These are phyloP conservation scores for Rhizoclosmatium sp. DNA, from an alignment of 192 early-diverging fungal species.

Conservation along the genomic window DNA sequence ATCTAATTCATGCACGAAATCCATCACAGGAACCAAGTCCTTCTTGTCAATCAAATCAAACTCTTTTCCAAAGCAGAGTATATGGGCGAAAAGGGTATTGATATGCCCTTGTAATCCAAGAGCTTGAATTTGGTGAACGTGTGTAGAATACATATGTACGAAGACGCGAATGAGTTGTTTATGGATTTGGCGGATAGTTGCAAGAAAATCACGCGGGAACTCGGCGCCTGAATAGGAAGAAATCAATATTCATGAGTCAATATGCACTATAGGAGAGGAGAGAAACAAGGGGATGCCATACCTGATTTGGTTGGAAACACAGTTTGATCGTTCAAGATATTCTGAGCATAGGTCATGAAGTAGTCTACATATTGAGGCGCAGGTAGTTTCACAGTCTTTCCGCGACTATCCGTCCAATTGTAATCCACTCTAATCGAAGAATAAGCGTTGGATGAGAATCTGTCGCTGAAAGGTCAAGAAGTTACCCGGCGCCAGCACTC, in stretches of 20 bases:
- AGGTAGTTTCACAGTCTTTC: slow-evolving; percentile 81
- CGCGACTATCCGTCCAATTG: slow-evolving; percentile 88
- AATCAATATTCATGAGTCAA: slow-evolving; percentile 4
- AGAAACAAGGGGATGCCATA: slow-evolving; percentile 37
- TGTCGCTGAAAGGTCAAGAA: background rate
- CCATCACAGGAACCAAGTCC: slow-evolving; percentile 82
- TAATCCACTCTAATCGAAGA: slow-evolving; percentile 69
- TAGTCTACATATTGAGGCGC: slow-evolving; percentile 98
- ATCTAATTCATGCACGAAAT: slow-evolving; percentile 68
- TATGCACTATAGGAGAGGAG: background rate
- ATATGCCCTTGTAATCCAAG: slow-evolving; percentile 87
- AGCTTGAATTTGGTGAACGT: slow-evolving; percentile 87
- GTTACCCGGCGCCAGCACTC: slow-evolving; percentile 80
- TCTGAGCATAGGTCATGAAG: slow-evolving; percentile 87
- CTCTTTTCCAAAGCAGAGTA: slow-evolving; percentile 89
- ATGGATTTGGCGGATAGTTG: slow-evolving; percentile 75
- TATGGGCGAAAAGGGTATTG: slow-evolving; percentile 96
- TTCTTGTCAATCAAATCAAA: slow-evolving; percentile 95
- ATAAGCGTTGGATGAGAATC: background rate
- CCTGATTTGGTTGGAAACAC: slow-evolving; percentile 94
- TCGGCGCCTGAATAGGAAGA: slow-evolving; percentile 65
- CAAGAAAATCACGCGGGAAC: slow-evolving; percentile 83
- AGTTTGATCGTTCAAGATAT: slow-evolving; percentile 84
- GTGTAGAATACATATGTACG: slow-evolving; percentile 92
- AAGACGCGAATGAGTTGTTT: slow-evolving; percentile 89